A percentile compares a stretch with the other conserved stretches of the same genome.
phyloP scores from a whole-genome alignment of 768 basidiomycete genomes.

The Serendipita vermifera region DNA sequence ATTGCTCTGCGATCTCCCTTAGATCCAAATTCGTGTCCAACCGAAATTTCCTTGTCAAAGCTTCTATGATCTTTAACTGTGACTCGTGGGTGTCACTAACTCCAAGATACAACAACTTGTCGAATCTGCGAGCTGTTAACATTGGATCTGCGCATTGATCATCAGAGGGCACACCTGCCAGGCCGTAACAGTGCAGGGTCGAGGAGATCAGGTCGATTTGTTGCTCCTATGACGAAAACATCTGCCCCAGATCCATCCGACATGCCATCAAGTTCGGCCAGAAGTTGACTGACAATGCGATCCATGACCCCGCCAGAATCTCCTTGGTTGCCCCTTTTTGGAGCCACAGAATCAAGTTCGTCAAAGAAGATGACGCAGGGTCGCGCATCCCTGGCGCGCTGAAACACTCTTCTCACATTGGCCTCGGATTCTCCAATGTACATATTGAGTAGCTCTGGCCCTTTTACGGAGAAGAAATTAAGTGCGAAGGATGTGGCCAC shows the following conservation, averaged over 20 bases:
- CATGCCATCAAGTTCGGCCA: slow-evolving; percentile 92
- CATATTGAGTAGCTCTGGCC: slow-evolving; percentile 93
- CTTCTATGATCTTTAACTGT: slow-evolving; percentile 75
- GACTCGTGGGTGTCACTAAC: slow-evolving; percentile 77
- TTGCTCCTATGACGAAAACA: slow-evolving; percentile 92
- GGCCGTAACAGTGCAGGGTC: slow-evolving; percentile 84
- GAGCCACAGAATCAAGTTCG: slow-evolving; percentile 88
- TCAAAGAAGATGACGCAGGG: slow-evolving; percentile 97
- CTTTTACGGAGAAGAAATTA: slow-evolving; percentile 96
- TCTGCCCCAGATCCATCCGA: slow-evolving; percentile 46
- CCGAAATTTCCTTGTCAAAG: slow-evolving; percentile 84
- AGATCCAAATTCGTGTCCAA: slow-evolving; percentile 59
- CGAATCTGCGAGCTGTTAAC: slow-evolving; percentile 50
- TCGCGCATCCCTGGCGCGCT: slow-evolving; percentile 77
- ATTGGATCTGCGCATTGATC: background rate
- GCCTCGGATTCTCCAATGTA: slow-evolving; percentile 98
- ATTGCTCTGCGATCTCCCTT: slow-evolving; percentile 46
- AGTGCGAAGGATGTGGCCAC: slow-evolving; percentile 90
- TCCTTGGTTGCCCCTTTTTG: slow-evolving; percentile 87
- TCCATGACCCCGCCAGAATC: slow-evolving; percentile 99
- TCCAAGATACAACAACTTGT: slow-evolving; percentile 90
- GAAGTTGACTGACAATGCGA: slow-evolving; percentile 85
- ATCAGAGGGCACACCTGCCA: slow-evolving; percentile 45
- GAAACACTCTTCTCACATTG: slow-evolving; percentile 87
- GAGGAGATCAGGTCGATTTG: slow-evolving; percentile 83